Evolutionary conservation across 352 stramenopile genomes (phyloP).

Genomic region (Globisporangium middletonii): DNA sequence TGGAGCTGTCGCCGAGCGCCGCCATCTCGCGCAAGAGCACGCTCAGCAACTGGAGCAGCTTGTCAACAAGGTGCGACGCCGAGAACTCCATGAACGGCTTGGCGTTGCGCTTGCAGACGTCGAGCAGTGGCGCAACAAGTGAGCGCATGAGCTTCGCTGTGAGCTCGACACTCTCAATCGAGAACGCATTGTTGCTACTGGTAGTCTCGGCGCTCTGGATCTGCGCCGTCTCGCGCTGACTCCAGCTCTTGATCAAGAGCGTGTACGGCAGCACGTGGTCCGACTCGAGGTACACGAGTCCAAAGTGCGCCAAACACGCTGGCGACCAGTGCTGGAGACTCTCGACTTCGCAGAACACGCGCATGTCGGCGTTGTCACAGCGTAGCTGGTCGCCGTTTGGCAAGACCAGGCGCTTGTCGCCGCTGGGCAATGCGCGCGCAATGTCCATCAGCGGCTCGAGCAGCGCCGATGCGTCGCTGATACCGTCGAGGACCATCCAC

Average conservation of each 20-base stretch:
- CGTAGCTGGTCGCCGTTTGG: slow-evolving; percentile 60
- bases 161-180: slow-evolving; percentile 12
- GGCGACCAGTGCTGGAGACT: slow-evolving; percentile 50
- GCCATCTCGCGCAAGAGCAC: slow-evolving; percentile 29
- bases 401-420: slow-evolving; percentile 20
- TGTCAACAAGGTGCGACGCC: slow-evolving; percentile 35
- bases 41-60: slow-evolving; percentile 35
- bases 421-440: slow-evolving; percentile 10
- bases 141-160: slow-evolving; percentile 43
- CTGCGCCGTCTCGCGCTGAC: slow-evolving; percentile 16
- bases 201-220: slow-evolving; percentile 3
- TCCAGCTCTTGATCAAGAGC: slow-evolving; percentile 61
- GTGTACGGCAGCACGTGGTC: slow-evolving; percentile 55
- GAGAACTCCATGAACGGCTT: slow-evolving; percentile 35
- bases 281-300: slow-evolving; percentile 46
- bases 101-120: slow-evolving; percentile 43
- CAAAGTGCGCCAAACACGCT: slow-evolving; percentile 37
- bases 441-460: slow-evolving; percentile 37
- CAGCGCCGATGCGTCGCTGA: slow-evolving; percentile 20
- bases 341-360: slow-evolving; percentile 55
- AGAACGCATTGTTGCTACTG: background rate
- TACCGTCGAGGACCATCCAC: slow-evolving; percentile 66
- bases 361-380: slow-evolving; percentile 25
- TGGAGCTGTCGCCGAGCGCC: slow-evolving; percentile 9
- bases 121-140: slow-evolving; percentile 35